Base-by-base conservation (phyloP, 2,329 filamentous ascomycete genomes). In the Geosmithia putterillii region DNA sequence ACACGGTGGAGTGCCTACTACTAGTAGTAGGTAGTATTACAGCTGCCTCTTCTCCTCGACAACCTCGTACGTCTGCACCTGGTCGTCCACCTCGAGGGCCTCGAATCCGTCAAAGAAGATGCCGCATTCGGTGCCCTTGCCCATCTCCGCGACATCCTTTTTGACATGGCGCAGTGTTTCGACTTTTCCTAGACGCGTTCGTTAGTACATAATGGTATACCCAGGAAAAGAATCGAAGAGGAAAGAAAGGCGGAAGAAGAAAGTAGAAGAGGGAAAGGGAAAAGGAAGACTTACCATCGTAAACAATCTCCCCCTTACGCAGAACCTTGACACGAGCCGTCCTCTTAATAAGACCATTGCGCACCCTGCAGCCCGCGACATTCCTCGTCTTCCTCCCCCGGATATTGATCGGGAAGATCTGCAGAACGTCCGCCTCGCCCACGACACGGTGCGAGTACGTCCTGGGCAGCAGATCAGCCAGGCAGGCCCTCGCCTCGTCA, bases 91-190 rank as follows among this genome's bases (percentile, higher is more conserved):
- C 55, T 81, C 61, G 57, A 96, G 83, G 19, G 79, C 83, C 40
- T 83, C 71, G 79, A 87, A 98, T 25, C 71, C 74, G 3, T 83
- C 79, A 54, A 98, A 90, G 42, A 78, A 80, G 51, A 98, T 81
- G 51, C 92, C 92, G 54, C 92, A 98, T 63, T 98, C 92, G n/a
- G 74, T 78, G 46, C 88, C 89, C 64, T 94, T 96, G 54, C 79
- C 80, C 79, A 94, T 92, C 56, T 95, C 86, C 39, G 70, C 69
- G 23, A 92, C 85, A 50, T 95, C 86, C 60, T 94, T 94, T 72
- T 96, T 95, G 60, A 84, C 79, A 55, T 94, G 85, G 66, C 92
- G 95, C 46, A 98, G 76, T 1, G 86, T 86, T 17, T 78, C 73
- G 38, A 96, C 76, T 42, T 73, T 73, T 50, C 89, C 90, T 95